Evolutionary conservation across 1,139 yeast genomes (phyloP).

Genomic region (Zygotorulaspora mrakii): DNA sequence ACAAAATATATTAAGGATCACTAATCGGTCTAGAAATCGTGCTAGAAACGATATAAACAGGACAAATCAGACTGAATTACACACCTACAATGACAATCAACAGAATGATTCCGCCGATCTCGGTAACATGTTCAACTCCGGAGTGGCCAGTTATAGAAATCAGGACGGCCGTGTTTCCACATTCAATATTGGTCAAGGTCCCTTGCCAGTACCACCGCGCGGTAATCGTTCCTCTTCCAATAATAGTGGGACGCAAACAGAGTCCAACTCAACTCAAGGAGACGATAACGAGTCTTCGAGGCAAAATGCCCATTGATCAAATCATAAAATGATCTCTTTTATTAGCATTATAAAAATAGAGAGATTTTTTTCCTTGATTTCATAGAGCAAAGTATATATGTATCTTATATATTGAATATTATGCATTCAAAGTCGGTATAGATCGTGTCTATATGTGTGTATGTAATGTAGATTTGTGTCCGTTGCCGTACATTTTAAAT

Average conservation of each 20-base stretch:
- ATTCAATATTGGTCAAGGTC: slow-evolving; percentile 13
- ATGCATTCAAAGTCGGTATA: neutral
- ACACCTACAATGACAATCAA: slow-evolving; percentile 2
- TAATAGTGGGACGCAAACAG: neutral
- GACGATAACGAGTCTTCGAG: neutral
- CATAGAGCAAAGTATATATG: neutral
- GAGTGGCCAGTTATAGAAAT: slow-evolving; percentile 30
- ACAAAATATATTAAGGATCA: slow-evolving; percentile 15
- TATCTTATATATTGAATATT: too few relatives aligned
- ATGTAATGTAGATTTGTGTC: too few relatives aligned
- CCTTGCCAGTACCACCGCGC: slow-evolving; percentile 10
- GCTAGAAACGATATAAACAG: slow-evolving; percentile 4
- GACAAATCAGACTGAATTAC: slow-evolving; percentile 3
- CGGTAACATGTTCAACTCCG: slow-evolving; percentile 21
- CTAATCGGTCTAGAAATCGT: slow-evolving; percentile 14
- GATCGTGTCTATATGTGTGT: neutral
- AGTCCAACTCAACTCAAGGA: neutral
- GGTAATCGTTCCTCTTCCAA: slow-evolving; percentile 4
- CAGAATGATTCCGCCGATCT: neutral
- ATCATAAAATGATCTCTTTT: neutral
- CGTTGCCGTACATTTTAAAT: too few relatives aligned
- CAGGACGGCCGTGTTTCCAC: slow-evolving; percentile 26
- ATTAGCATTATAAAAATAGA: too few relatives aligned
- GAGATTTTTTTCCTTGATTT: neutral
- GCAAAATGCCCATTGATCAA: neutral